Base-by-base conservation (phyloP, 139 green algal species). In the Tetradesmus lagerheimii region DNA sequence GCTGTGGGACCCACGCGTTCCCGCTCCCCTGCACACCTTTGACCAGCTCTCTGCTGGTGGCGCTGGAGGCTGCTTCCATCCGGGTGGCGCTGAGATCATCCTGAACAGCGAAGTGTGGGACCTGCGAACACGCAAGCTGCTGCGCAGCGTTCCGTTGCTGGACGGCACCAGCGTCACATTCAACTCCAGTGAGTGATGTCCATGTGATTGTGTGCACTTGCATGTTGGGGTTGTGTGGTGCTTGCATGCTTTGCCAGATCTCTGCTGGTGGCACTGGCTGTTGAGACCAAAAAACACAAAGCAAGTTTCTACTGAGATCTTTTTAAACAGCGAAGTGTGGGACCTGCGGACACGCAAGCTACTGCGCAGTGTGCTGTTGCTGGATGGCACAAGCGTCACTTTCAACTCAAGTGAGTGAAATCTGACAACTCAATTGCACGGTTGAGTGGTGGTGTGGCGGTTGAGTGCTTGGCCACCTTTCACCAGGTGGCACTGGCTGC, bases 61-160 rank as follows among this genome's bases (percentile, higher is more conserved):
- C 4, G 23, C 45, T 20, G 90, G 92, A 0, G 92, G 94, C 25
- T 86, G 75, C 85, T 98, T 97, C 91, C 96, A 97, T 81, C 95
- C 95, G 0, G 80, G 38, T 3, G 95, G 96, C 12, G 90, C 95
- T 27, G 95, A 97, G 92, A 92, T 94, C 9, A 93, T 98, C 29
- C 67, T 98, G 18, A 97, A 97, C 89, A 93, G 87, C 4, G 95
- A 98, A 90, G 66, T 88, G 25, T 98, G 96, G 96, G 96, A 98
- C 80, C 89, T 98, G 79, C 83, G 95, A 34, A 95, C 92, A 1
- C 71, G 90, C 39, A 93, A 93, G 89, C 93, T 98, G 83, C 90
- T 97, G 89, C 89, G 94, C 34, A 95, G 89, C 67, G 94, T 97
- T 53, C 95, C 94, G 20, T 87, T 90, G 0, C 93, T 97, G 74